phyloP scores from a whole-genome alignment of 768 basidiomycete species.

The Pleurotus eryngii region DNA sequence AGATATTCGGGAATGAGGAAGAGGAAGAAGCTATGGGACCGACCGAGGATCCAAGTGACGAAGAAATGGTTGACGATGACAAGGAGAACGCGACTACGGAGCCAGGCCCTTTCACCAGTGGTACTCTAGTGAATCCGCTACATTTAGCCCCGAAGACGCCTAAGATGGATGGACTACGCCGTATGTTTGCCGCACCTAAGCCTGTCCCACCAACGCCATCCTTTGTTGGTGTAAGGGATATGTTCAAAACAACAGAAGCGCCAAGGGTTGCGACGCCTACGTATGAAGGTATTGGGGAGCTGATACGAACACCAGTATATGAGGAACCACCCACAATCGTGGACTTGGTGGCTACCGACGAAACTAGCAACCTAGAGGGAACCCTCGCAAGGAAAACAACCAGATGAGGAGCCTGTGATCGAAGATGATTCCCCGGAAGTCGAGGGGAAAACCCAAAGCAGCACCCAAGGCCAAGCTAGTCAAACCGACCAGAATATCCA shows the following conservation, averaged over 20 bases:
- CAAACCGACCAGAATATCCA: constrained; percentile 1
- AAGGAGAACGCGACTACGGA: not conserved
- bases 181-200: constrained; percentile 6
- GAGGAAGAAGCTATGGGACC: constrained; percentile 24
- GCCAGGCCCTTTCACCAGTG: not conserved
- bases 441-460: not conserved
- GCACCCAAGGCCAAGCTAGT: not conserved
- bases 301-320: constrained; percentile 7
- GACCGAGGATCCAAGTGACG: constrained; percentile 14
- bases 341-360: not conserved
- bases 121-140: not conserved
- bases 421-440: not conserved
- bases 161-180: constrained; percentile 5
- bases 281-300: constrained; percentile 11
- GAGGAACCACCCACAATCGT: not conserved
- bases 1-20: not conserved
- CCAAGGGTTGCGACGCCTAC: constrained; percentile 1
- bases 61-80: constrained; percentile 5
- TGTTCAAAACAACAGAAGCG: constrained; percentile 2
- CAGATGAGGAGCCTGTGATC: not conserved
- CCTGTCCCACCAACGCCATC: constrained; percentile 5
- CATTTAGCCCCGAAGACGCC: constrained; percentile 1
- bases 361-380: not conserved
- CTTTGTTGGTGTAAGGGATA: constrained; percentile 8
- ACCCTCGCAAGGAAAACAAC: not conserved